phyloP scores from a whole-genome alignment of 2,329 filamentous ascomycete genomes.

The Fusarium concolor region DNA sequence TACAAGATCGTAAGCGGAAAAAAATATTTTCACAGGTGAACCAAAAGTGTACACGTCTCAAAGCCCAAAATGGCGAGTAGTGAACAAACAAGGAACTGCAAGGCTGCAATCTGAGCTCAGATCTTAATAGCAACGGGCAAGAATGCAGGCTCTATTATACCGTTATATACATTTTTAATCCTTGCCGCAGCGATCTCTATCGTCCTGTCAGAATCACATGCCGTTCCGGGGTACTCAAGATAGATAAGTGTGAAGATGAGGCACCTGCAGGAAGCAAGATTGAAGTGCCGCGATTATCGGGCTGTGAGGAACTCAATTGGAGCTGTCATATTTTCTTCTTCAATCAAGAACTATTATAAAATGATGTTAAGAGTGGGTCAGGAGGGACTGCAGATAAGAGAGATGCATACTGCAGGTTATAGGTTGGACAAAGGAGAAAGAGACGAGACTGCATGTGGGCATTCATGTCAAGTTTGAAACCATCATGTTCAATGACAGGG shows the following conservation, averaged over 20 bases:
- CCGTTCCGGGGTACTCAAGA: not conserved
- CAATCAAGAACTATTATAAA: not conserved
- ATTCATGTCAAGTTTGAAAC: not conserved
- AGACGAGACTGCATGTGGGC: not conserved
- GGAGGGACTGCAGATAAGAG: not conserved
- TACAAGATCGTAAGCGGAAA: not conserved
- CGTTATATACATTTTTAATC: not conserved
- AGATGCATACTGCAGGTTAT: not conserved
- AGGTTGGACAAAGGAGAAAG: not conserved
- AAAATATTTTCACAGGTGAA: not conserved
- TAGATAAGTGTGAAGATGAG: not conserved
- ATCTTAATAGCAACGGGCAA: not conserved
- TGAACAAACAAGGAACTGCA: not conserved
- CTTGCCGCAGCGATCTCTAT: not conserved
- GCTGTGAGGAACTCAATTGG: not conserved
- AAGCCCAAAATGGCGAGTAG: slow-evolving; percentile 21
- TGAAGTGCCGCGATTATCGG: not conserved
- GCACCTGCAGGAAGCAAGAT: slow-evolving; percentile 7
- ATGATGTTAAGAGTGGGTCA: not conserved
- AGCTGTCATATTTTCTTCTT: slow-evolving; percentile 7
- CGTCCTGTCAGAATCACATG: not conserved
- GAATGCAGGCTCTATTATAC: too few relatives aligned
- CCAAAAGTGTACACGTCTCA: not conserved
- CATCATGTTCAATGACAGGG: not conserved
- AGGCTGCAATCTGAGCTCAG: not conserved